Conservation (phyloP, 2,329 filamentous ascomycete genomes). For the Botrytis porri region DNA sequence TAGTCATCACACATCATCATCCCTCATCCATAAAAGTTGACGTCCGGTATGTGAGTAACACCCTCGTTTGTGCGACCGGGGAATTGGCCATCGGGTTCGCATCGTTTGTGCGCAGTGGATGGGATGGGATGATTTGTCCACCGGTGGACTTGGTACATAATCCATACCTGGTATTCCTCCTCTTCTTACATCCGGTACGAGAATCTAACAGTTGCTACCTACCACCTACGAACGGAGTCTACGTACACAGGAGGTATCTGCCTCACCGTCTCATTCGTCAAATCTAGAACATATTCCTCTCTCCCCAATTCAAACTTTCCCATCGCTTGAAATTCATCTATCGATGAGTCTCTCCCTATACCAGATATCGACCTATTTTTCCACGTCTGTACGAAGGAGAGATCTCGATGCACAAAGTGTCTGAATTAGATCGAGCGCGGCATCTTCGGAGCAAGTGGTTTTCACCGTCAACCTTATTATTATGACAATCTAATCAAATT, state of each 20-base stretch:
- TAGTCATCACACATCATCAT: neutral
- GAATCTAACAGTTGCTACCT: neutral
- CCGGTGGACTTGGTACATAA: too few species aligned
- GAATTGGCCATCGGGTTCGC: constrained; percentile 6
- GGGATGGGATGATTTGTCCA: neutral
- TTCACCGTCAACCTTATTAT: too few species aligned
- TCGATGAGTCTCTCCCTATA: neutral
- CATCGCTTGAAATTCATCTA: neutral
- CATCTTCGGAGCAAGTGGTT: neutral
- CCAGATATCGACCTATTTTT: neutral
- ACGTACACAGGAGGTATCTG: too few species aligned
- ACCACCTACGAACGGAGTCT: too few species aligned
- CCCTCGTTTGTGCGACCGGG: neutral
- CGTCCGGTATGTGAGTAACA: neutral
- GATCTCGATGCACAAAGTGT: neutral
- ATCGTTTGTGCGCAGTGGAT: neutral
- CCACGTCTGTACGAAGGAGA: neutral
- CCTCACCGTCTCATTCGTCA: neutral
- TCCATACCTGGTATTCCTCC: neutral
- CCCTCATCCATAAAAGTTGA: too few species aligned
- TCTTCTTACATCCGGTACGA: neutral
- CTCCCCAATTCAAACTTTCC: neutral
- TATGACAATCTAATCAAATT: neutral
- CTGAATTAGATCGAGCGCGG: neutral
- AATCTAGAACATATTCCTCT: neutral